These are phyloP conservation scores for Dactylellina leptospora DNA, from an alignment of 2,329 filamentous ascomycete genomes.

Conservation along the genomic window DNA sequence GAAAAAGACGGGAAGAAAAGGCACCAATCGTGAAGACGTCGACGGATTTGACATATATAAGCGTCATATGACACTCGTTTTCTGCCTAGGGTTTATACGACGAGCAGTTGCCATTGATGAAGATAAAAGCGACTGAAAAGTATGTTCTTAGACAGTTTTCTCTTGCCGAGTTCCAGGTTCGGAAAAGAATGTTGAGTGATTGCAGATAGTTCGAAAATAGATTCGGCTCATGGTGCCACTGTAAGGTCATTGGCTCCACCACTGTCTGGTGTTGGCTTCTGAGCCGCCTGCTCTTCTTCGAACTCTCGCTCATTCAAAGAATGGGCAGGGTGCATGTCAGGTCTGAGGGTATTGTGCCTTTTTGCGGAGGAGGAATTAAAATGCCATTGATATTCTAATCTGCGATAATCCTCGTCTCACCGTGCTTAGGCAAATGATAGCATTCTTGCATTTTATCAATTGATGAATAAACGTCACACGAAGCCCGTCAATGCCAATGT, in stretches of 20 bases:
- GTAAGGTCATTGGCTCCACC: slow-evolving; percentile 43
- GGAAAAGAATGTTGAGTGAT: slow-evolving; percentile 19
- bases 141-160: slow-evolving; percentile 7
- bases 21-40: slow-evolving; percentile 20
- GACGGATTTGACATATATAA: slow-evolving; percentile 2
- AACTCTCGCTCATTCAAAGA: background rate
- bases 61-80: slow-evolving; percentile 32
- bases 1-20: slow-evolving; percentile 14
- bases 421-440: slow-evolving; percentile 15
- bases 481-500: slow-evolving; percentile 11
- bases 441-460: background rate
- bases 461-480: slow-evolving; percentile 22
- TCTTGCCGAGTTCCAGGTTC: slow-evolving; percentile 33
- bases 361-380: slow-evolving; percentile 17
- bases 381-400: slow-evolving; percentile 9
- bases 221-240: slow-evolving; percentile 38
- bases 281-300: slow-evolving; percentile 16
- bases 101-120: slow-evolving; percentile 22
- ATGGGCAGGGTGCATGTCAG: background rate
- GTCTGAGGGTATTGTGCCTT: slow-evolving; percentile 5
- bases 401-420: slow-evolving; percentile 3
- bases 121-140: slow-evolving; percentile 24
- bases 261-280: background rate
- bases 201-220: slow-evolving; percentile 48
- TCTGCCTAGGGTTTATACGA: slow-evolving; percentile 23